Evolutionary conservation across 495 filamentous ascomycete genomes (phyloP), one percentile per base, ranked within the genome.

Genomic region (Talaromyces borbonicus): DNA sequence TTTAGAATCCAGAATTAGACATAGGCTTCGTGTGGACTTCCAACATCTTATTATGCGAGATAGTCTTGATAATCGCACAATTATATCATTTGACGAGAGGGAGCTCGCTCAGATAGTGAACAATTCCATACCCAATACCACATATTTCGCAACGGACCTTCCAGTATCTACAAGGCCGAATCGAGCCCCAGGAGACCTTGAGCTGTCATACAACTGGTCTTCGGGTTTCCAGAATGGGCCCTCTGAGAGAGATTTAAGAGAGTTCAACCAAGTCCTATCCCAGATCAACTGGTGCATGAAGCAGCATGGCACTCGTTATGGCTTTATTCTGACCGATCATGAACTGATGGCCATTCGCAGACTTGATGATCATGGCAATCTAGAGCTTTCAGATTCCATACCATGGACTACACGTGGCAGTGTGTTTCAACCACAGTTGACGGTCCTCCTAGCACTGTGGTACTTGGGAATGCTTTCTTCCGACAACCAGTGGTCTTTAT

Each of bases 381-480:
- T 58, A 8, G 40, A 48, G n/a, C 25, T 55, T 11, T 29, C 52
- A 7, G 16, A 36, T 1, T 30, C 55, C 2, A 43, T 54, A 19
- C 39, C 31, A 4, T 57, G 47, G 47, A 40, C 2, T 30, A 32
- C 22, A 12, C 7, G 24, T 4, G 56, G 56, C 3, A 48, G 8
- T 12, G 46, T 12, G 12, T 1, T 35, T 1, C 22, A 50, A 16
- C 47, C 47, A 26, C 35, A 29, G 11, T 22, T 56, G 20, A 51
- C 56, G 11, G 43, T 55, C 1, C 18, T 51, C 0, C 38, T 58
- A 8, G 56, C 25, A 2, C 25, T 58, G 14, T 58, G 52, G 52
- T 55, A 56, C 19, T 35, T 56, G 4, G 52, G 56, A 8, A 55
- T 58, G 56, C 47, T 58, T 8, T 52, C 52, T 7, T 41, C 55